These are phyloP conservation scores for Rutstroemia sp. DNA, from an alignment of 2,329 filamentous ascomycete species.

Conservation along the genomic window DNA sequence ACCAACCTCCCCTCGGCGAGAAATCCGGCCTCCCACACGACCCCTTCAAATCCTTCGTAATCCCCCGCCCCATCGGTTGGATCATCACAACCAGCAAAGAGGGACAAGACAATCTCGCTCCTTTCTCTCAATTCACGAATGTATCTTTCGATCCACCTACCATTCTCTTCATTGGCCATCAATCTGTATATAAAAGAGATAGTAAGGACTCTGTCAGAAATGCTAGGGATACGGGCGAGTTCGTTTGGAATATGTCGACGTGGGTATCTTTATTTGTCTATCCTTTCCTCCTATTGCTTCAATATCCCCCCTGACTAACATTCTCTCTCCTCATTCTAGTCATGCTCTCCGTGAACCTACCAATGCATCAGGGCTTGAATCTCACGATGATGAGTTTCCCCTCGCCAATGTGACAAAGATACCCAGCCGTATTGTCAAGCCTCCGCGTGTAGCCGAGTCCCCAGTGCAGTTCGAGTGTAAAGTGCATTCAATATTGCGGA, in stretches of 20 bases:
- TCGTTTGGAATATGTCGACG: conserved; percentile 18
- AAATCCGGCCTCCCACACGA: conserved; percentile 11
- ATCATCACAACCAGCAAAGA: conserved; percentile 8
- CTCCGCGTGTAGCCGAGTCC: conserved; percentile 13
- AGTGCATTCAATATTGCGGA: conserved; percentile 12
- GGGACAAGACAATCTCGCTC: conserved; percentile 12
- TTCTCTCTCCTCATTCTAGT: neutral
- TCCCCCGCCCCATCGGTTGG: conserved; percentile 1
- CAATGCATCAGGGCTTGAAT: conserved; percentile 1
- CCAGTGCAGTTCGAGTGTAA: conserved; percentile 15
- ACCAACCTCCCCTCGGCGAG: conserved; percentile 9
- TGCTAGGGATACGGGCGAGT: conserved; percentile 13
- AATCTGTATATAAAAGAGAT: conserved; percentile 8
- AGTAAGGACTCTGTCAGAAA: conserved; percentile 14
- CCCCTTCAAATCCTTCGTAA: conserved; percentile 12
- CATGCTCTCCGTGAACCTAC: neutral
- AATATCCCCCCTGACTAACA: neutral
- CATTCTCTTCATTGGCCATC: conserved; percentile 13
- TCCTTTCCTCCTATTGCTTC: neutral
- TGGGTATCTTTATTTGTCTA: neutral
- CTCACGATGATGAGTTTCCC: conserved; percentile 3
- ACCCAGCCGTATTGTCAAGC: conserved; percentile 8
- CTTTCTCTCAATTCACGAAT: conserved; percentile 14
- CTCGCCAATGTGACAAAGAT: conserved; percentile 8
- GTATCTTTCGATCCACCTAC: conserved; percentile 14